These are phyloP conservation scores for Sporobolomyces roseus DNA, from an alignment of 768 basidiomycete species.

Conservation along the genomic window DNA sequence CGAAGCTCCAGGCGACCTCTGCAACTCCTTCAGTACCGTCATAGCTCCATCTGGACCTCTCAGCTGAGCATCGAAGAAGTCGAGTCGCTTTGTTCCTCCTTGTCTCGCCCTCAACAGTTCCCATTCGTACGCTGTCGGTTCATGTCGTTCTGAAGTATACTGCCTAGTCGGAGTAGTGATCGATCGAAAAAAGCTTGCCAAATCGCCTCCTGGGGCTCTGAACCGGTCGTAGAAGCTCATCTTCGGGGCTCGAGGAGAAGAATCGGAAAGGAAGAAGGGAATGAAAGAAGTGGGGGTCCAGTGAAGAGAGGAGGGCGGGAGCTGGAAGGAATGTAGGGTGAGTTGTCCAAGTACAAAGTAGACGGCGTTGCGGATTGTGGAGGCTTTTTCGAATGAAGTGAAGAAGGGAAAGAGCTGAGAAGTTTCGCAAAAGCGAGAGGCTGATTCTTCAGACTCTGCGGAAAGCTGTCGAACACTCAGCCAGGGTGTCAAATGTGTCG, in stretches of 20 bases:
- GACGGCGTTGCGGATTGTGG: too few relatives aligned
- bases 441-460: too few relatives aligned
- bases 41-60: conserved; percentile 17
- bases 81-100: conserved; percentile 32
- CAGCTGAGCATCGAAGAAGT: conserved; percentile 29
- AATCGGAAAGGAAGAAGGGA: neutral
- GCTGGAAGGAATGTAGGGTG: too few relatives aligned
- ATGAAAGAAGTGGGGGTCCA: neutral
- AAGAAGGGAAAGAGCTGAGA: too few relatives aligned
- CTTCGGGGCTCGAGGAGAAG: neutral
- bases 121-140: conserved; percentile 24
- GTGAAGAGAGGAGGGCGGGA: neutral
- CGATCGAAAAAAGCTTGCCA: conserved; percentile 28
- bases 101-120: conserved; percentile 20
- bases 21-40: conserved; percentile 8
- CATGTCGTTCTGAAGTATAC: conserved; percentile 1
- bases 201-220: conserved; percentile 1
- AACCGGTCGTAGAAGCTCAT: conserved; percentile 15
- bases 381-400: too few relatives aligned
- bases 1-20: conserved; percentile 23
- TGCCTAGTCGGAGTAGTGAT: conserved; percentile 9
- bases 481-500: too few relatives aligned
- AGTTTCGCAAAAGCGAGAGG: too few relatives aligned
- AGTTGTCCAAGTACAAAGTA: too few relatives aligned
- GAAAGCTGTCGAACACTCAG: too few relatives aligned